Percentiles rank a stretch among this genome's conserved stretches.
phyloP scores from a whole-genome alignment of 345 rosid species.

The Gossypium turneri region DNA sequence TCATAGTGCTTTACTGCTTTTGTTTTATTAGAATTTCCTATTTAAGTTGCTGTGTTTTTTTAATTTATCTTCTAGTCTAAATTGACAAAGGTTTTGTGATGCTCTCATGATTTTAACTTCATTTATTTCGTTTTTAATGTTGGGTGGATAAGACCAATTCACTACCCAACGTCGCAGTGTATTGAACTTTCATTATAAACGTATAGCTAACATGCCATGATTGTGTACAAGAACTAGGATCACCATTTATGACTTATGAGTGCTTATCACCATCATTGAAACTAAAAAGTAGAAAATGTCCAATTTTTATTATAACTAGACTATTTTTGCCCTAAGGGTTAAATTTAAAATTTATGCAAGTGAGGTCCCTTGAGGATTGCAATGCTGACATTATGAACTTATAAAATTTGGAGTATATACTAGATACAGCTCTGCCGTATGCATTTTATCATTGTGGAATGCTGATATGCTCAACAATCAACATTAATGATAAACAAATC shows the following conservation, averaged over 20 bases:
- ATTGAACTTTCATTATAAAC: not conserved
- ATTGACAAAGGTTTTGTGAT: not conserved
- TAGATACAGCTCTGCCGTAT: not conserved
- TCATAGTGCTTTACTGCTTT: not conserved
- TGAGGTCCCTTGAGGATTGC: not conserved
- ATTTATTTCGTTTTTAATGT: not conserved
- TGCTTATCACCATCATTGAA: not conserved
- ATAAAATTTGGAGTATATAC: not conserved
- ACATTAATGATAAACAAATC: not conserved
- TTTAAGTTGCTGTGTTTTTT: not conserved
- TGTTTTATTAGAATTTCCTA: not conserved
- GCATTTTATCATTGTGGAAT: not conserved
- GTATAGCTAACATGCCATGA: not conserved
- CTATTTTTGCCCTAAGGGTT: not conserved
- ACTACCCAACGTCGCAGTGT: not conserved
- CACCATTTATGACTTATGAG: not conserved
- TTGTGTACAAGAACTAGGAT: not conserved
- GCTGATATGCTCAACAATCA: not conserved
- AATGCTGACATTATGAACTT: not conserved
- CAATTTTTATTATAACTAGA: not conserved
- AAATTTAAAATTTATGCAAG: not conserved
- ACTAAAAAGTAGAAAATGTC: not conserved
- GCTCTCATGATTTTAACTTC: not conserved
- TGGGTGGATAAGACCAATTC: not conserved
- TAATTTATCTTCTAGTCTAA: not conserved